Evolutionary conservation across 2,329 filamentous ascomycete species (phyloP).

Genomic region (Podosphaera aphanis): DNA sequence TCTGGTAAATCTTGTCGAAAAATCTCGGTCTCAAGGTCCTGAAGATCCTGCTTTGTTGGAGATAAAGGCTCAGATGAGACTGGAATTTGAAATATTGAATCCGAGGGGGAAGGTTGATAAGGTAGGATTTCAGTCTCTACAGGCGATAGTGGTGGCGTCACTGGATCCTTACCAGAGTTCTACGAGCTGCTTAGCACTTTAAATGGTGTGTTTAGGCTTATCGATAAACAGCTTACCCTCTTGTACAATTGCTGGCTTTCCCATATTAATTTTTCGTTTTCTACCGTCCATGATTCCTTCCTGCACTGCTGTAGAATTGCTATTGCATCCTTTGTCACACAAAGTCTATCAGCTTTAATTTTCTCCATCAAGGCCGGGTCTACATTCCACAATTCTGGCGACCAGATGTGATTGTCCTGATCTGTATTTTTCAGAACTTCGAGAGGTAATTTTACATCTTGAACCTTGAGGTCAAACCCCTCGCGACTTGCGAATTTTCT

Average conservation of each 20-base stretch:
- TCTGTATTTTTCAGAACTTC: conserved; percentile 12
- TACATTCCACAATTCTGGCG: conserved; percentile 5
- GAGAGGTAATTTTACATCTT: conserved; percentile 12
- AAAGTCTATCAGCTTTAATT: conserved; percentile 11
- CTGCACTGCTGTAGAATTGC: conserved; percentile 6
- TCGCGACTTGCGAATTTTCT: conserved; percentile 10
- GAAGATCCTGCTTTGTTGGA: conserved; percentile 10
- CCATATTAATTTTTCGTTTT: conserved; percentile 10
- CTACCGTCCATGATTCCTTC: conserved; percentile 7
- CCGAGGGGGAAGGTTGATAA: conserved; percentile 11
- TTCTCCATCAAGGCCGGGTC: conserved; percentile 7
- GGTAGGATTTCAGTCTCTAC: conserved; percentile 2
- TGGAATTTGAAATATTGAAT: conserved; percentile 9
- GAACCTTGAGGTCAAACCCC: conserved; percentile 10
- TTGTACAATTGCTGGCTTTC: conserved; percentile 7
- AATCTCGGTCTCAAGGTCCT: conserved; percentile 10
- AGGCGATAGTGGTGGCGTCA: conserved; percentile 15
- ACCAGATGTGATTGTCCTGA: conserved; percentile 11
- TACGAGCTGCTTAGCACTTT: conserved; percentile 2
- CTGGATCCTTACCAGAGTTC: conserved; percentile 8
- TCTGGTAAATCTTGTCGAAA: conserved; percentile 13
- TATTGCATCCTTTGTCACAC: conserved; percentile 10
- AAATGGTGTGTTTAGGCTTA: neutral
- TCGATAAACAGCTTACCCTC: conserved; percentile 6
- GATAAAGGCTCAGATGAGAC: conserved; percentile 9